Evolutionary conservation across 257 asterid species (phyloP).

Genomic region (Capsicum pubescens): DNA sequence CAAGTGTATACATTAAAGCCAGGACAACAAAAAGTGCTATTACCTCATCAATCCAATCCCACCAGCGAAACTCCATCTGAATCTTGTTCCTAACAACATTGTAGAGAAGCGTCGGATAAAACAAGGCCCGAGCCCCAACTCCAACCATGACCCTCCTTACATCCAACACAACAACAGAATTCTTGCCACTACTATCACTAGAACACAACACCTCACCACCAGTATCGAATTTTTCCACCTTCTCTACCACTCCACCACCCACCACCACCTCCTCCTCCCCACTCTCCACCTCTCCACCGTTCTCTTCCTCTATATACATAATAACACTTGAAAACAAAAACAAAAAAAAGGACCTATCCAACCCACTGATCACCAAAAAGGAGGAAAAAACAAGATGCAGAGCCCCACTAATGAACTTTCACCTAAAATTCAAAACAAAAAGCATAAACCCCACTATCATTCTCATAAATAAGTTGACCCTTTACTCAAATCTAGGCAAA

Average conservation of each 20-base stretch:
- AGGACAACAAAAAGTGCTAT: not conserved
- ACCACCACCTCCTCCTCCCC: slow-evolving; percentile 36
- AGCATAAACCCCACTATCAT: not conserved
- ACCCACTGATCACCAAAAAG: slow-evolving; percentile 18
- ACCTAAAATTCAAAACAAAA: not conserved
- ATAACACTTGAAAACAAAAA: slow-evolving; percentile 19
- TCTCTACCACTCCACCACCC: slow-evolving; percentile 29
- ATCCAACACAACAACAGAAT: slow-evolving; percentile 39
- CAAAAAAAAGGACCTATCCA: not conserved
- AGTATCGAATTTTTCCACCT: slow-evolving; percentile 24
- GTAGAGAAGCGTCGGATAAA: slow-evolving; percentile 62
- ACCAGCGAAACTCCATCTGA: slow-evolving; percentile 62
- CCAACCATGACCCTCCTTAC: slow-evolving; percentile 52
- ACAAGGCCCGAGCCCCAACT: slow-evolving; percentile 57
- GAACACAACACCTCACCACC: slow-evolving; percentile 27
- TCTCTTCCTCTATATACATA: slow-evolving; percentile 59
- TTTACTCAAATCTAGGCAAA: not conserved
- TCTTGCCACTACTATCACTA: slow-evolving; percentile 24
- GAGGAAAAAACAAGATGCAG: not conserved
- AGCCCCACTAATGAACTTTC: not conserved
- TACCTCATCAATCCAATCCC: slow-evolving; percentile 77
- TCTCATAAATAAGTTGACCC: not conserved
- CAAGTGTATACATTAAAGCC: not conserved
- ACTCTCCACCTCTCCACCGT: slow-evolving; percentile 35
- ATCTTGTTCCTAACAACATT: slow-evolving; percentile 60